Conservation (phyloP, 108 stramenopile genomes). For the Seminavis robusta region DNA sequence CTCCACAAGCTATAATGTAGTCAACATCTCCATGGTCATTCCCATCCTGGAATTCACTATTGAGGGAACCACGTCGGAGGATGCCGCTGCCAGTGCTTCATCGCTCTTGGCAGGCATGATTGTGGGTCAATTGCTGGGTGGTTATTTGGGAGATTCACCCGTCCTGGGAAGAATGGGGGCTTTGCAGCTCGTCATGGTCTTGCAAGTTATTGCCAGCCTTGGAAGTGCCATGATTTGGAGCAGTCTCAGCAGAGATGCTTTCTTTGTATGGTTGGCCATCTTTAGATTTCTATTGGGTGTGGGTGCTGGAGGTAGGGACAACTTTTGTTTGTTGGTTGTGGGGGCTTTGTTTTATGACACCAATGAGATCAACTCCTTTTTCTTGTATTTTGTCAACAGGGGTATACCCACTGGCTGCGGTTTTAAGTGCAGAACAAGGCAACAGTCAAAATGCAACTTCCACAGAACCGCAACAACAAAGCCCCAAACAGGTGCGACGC, state of each 20-base stretch:
- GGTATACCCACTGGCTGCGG: slow-evolving; percentile 87
- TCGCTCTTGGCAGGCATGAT: slow-evolving; percentile 87
- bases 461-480: background rate
- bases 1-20: slow-evolving; percentile 88
- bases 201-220: slow-evolving; percentile 73
- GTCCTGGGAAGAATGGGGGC: slow-evolving; percentile 59
- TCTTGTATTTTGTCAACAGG: too few species aligned
- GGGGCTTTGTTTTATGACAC: too few species aligned
- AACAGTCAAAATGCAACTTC: background rate
- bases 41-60: slow-evolving; percentile 53
- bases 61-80: background rate
- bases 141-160: slow-evolving; percentile 80
- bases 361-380: too few species aligned
- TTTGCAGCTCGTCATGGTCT: slow-evolving; percentile 62
- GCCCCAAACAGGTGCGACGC: slow-evolving; percentile 26
- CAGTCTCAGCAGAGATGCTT: slow-evolving; percentile 9
- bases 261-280: slow-evolving; percentile 45
- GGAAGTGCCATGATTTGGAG: slow-evolving; percentile 31
- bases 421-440: slow-evolving; percentile 66
- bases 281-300: slow-evolving; percentile 78
- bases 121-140: slow-evolving; percentile 79
- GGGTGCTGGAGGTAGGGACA: slow-evolving; percentile 84
- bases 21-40: slow-evolving; percentile 75
- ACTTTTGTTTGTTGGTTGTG: too few species aligned
- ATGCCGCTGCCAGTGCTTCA: slow-evolving; percentile 37